Percentiles rank a stretch among this genome's conserved stretches.
These are phyloP conservation scores for Hanseniaspora nectarophila DNA, from an alignment of 805 yeast genomes.

Conservation along the genomic window DNA sequence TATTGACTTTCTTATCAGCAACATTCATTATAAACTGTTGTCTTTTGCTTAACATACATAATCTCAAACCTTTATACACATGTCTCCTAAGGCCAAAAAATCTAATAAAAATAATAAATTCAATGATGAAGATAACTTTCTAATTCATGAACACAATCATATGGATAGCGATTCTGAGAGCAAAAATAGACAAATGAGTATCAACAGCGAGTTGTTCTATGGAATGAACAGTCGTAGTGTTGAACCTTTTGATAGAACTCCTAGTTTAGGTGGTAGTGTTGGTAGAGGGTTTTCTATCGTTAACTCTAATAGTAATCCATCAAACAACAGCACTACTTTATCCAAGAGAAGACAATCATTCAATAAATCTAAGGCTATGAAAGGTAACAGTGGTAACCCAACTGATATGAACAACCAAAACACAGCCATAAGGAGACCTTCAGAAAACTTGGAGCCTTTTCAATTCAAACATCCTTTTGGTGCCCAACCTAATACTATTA, in stretches of 20 bases:
- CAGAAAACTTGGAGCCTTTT: slow-evolving; percentile 41
- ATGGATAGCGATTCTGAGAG: neutral
- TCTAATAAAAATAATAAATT: neutral
- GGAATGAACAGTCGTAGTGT: slow-evolving; percentile 1
- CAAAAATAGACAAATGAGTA: slow-evolving; percentile 12
- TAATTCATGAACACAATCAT: neutral
- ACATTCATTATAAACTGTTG: no score
- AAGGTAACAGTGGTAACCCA: neutral
- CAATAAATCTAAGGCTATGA: slow-evolving; percentile 3
- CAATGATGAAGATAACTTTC: neutral
- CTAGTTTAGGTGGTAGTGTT: slow-evolving; percentile 8
- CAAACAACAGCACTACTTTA: neutral
- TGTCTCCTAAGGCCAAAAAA: slow-evolving; percentile 2
- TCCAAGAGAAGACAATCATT: slow-evolving; percentile 8
- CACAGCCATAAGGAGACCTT: slow-evolving; percentile 30
- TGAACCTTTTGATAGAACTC: slow-evolving; percentile 10
- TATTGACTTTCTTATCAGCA: neutral
- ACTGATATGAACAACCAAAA: slow-evolving; percentile 17
- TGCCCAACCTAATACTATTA: slow-evolving; percentile 5
- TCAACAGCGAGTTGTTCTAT: slow-evolving; percentile 8
- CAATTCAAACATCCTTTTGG: slow-evolving; percentile 13
- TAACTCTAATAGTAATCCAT: neutral
- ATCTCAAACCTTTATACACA: neutral
- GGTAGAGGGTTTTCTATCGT: slow-evolving; percentile 9
- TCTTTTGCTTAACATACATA: neutral